Evolutionary conservation across 2,329 filamentous ascomycete genomes (phyloP).

Genomic region (Canariomyces notabilis): DNA sequence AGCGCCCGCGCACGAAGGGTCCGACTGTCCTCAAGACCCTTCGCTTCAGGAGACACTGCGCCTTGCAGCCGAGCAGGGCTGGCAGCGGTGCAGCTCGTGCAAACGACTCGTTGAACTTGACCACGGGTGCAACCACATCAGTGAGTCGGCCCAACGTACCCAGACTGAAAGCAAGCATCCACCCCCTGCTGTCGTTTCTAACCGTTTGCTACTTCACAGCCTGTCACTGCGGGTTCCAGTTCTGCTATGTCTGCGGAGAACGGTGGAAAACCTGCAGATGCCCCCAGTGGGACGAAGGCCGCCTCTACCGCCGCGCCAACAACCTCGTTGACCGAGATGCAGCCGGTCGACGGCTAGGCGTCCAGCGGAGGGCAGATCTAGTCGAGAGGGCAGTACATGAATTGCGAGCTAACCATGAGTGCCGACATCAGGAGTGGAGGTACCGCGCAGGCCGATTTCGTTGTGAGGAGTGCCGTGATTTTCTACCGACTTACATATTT

Average conservation of each 20-base stretch:
- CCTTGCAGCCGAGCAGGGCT: slow-evolving; percentile 39
- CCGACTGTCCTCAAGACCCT: slow-evolving; percentile 44
- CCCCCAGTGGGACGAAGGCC: slow-evolving; percentile 35
- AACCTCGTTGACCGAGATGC: slow-evolving; percentile 29
- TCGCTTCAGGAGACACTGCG: slow-evolving; percentile 36
- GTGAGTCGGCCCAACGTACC: slow-evolving; percentile 40
- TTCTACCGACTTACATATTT: slow-evolving; percentile 39
- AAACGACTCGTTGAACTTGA: slow-evolving; percentile 43
- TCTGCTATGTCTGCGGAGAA: slow-evolving; percentile 45
- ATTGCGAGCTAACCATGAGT: slow-evolving; percentile 37
- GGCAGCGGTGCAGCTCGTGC: slow-evolving; percentile 49
- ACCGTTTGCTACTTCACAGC: slow-evolving; percentile 27
- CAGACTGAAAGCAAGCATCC: too few relatives aligned
- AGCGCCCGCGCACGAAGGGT: slow-evolving; percentile 34
- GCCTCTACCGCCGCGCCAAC: slow-evolving; percentile 31
- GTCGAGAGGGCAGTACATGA: slow-evolving; percentile 25
- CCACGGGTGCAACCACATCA: slow-evolving; percentile 53
- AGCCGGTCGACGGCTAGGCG: not conserved
- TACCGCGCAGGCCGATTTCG: slow-evolving; percentile 29
- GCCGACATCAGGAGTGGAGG: slow-evolving; percentile 35
- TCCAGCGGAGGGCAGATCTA: not conserved
- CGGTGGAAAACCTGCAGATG: slow-evolving; percentile 39
- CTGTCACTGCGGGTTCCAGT: slow-evolving; percentile 43
- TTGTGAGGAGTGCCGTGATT: slow-evolving; percentile 42
- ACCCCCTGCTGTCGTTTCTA: not conserved